A percentile compares a stretch with the other conserved stretches of the same genome.
Conservation (phyloP, 2,329 filamentous ascomycete species). For the Colletotrichum australisinense region DNA sequence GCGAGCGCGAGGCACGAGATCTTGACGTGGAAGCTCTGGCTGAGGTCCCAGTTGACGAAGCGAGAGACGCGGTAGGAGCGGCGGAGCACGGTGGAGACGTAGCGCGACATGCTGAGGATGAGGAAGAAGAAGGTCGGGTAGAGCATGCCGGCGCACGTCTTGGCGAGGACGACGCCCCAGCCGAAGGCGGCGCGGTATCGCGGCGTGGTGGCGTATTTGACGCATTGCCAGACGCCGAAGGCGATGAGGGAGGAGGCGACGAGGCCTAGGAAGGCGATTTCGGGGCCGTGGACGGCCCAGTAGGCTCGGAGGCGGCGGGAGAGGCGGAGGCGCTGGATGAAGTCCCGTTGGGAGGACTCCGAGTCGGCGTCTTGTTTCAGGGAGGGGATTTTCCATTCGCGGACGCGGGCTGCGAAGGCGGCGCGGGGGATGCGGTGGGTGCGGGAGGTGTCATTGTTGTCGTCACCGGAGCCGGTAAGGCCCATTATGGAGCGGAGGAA, state of each 20-base stretch:
- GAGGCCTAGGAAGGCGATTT: conserved; percentile 59
- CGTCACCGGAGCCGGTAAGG: conserved; percentile 45
- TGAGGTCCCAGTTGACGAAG: conserved; percentile 68
- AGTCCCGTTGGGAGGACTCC: conserved; percentile 57
- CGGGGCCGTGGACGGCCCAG: conserved; percentile 66
- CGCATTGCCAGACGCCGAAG: conserved; percentile 66
- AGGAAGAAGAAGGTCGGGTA: conserved; percentile 70
- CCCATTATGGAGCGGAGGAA: conserved; percentile 64
- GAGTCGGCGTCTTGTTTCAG: conserved; percentile 59
- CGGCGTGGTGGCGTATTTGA: conserved; percentile 60
- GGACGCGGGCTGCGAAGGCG: conserved; percentile 58
- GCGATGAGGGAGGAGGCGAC: conserved; percentile 60
- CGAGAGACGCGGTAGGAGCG: conserved; percentile 62
- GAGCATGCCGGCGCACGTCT: conserved; percentile 64
- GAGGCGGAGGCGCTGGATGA: conserved; percentile 56
- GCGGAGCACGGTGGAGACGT: conserved; percentile 63
- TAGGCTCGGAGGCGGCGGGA: conserved; percentile 61
- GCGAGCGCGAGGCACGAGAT: conserved; percentile 62
- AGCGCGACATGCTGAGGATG: conserved; percentile 68
- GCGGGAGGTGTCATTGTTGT: conserved; percentile 49
- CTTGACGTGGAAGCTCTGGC: conserved; percentile 65
- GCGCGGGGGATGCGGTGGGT: conserved; percentile 54
- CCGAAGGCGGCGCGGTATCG: conserved; percentile 62
- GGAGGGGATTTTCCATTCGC: conserved; percentile 59
- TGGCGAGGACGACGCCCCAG: conserved; percentile 67